Conservation (phyloP, 75 land plant genomes). For the Selaginella tamariscina region DNA sequence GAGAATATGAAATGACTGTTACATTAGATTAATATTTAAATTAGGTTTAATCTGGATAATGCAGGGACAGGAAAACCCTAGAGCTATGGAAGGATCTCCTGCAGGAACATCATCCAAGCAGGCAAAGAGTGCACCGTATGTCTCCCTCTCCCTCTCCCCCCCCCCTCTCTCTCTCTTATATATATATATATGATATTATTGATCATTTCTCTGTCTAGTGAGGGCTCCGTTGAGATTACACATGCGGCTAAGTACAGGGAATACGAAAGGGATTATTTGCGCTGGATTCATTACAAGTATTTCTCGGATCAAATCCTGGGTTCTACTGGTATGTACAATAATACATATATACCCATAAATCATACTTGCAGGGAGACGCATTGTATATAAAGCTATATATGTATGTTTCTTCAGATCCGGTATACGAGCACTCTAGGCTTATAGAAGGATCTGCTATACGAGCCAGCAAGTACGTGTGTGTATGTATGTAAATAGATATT, state of each 20-base stretch:
- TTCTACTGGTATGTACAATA: neutral
- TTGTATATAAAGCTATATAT: neutral
- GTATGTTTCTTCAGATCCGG: neutral
- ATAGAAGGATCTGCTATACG: neutral
- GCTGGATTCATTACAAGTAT: neutral
- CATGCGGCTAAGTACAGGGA: neutral
- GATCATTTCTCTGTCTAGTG: too few species aligned
- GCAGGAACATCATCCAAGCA: neutral
- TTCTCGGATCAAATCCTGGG: neutral
- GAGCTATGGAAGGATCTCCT: neutral
- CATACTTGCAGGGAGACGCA: neutral
- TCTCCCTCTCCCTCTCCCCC: neutral
- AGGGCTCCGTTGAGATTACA: neutral
- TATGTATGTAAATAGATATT: neutral
- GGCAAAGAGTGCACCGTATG: neutral
- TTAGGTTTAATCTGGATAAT: too few species aligned
- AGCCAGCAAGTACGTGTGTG: neutral
- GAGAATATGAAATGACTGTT: too few species aligned
- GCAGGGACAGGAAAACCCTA: neutral
- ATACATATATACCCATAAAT: too few species aligned
- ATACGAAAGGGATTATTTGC: neutral
- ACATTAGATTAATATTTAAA: too few species aligned
- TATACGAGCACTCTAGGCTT: neutral
- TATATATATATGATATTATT: too few species aligned
- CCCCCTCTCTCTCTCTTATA: neutral